These are phyloP conservation scores for Eudorina sp. DNA, from an alignment of 139 green algal species.

Conservation along the genomic window DNA sequence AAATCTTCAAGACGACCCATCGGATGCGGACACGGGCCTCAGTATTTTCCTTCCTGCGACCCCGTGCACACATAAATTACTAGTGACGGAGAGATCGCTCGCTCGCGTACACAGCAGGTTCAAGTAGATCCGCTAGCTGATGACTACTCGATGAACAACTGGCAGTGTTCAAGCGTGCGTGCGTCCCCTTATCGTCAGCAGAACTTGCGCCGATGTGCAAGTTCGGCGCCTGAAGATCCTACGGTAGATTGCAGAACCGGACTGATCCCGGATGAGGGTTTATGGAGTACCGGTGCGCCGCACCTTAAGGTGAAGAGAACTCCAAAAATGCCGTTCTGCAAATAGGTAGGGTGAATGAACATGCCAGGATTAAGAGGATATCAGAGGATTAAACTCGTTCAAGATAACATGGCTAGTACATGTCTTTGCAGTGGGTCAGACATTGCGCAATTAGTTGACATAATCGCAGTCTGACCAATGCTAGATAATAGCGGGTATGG, in stretches of 20 bases:
- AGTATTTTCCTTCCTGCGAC: constrained; percentile 16
- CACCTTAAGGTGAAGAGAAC: background rate
- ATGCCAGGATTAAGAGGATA: background rate
- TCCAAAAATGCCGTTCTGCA: background rate
- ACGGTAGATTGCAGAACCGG: no score
- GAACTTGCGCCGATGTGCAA: background rate
- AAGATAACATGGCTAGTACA: background rate
- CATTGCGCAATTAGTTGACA: background rate
- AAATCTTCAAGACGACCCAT: constrained; percentile 28
- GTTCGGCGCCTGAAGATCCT: background rate
- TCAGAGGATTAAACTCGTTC: background rate
- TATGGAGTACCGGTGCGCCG: background rate
- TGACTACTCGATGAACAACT: background rate
- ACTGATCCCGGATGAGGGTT: no score
- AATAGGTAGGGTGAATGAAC: background rate
- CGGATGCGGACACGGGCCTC: constrained; percentile 1
- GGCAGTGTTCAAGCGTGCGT: background rate
- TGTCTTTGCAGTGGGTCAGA: background rate
- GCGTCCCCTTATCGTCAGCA: background rate
- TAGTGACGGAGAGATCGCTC: background rate
- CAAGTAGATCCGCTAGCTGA: background rate
- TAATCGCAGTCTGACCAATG: background rate
- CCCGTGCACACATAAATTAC: background rate
- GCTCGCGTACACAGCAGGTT: background rate
- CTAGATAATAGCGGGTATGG: no score